Evolutionary conservation across 805 yeast species (phyloP).

Genomic region (Suhomyces xylopsoci): DNA sequence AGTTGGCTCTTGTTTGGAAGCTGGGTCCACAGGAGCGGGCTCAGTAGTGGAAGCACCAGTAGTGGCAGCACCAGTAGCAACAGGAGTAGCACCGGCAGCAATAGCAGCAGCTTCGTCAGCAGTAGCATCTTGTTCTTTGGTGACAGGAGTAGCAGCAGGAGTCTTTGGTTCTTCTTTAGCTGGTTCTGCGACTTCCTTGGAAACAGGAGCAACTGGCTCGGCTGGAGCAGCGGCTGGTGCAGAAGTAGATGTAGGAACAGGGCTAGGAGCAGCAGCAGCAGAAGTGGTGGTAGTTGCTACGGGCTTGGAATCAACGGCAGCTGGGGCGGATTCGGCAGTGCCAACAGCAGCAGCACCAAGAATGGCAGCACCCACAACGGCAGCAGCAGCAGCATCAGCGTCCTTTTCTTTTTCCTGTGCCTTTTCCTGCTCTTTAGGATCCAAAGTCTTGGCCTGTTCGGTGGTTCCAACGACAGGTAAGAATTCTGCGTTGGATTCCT

Average conservation of each 20-base stretch:
- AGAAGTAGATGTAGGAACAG: not conserved
- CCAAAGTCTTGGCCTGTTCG: conserved; percentile 7
- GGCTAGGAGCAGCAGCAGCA: not conserved
- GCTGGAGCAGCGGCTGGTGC: not conserved
- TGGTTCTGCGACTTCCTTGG: conserved; percentile 1
- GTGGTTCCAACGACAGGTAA: conserved; percentile 1
- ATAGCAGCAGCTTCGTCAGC: conserved; percentile 6
- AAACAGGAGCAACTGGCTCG: not conserved
- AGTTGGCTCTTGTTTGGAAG: conserved; percentile 12
- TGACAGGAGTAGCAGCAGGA: too few species aligned
- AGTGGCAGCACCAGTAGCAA: conserved; percentile 2
- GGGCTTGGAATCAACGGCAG: conserved; percentile 4
- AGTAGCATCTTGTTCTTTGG: not conserved
- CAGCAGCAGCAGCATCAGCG: conserved; percentile 5
- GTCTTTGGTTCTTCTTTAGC: not conserved
- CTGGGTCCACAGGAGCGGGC: conserved; percentile 2
- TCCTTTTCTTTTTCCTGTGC: conserved; percentile 17
- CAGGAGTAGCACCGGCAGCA: conserved; percentile 5
- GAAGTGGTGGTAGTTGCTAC: not conserved
- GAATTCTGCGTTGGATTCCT: conserved; percentile 3
- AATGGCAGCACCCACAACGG: not conserved
- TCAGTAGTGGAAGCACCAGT: too few species aligned
- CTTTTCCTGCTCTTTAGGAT: conserved; percentile 10
- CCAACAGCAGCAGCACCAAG: conserved; percentile 1
- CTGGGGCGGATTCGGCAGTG: conserved; percentile 6